A percentile compares a stretch with the other conserved stretches of the same genome.
phyloP scores from a whole-genome alignment of 768 basidiomycete species.

The Multifurca ochricompacta region DNA sequence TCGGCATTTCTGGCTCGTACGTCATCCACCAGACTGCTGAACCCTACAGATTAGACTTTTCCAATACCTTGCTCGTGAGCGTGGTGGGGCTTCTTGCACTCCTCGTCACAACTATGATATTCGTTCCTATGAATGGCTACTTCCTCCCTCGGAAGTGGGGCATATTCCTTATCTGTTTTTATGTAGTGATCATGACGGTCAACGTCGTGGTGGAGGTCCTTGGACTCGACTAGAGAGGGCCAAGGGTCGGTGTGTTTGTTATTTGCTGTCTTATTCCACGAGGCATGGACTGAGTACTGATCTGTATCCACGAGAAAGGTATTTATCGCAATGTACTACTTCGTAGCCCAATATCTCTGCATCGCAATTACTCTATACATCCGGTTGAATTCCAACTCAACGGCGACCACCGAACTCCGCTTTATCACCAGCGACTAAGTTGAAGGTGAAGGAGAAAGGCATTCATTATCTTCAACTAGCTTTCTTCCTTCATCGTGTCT shows the following conservation, averaged over 20 bases:
- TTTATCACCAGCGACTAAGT: conserved; percentile 13
- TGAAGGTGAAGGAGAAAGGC: background rate
- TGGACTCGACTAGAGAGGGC: conserved; percentile 1
- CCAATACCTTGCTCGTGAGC: conserved; percentile 78
- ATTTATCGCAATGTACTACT: conserved; percentile 2
- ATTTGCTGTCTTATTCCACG: background rate
- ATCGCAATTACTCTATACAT: background rate
- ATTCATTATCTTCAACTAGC: conserved; percentile 5
- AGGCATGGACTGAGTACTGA: background rate
- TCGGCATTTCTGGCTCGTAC: conserved; percentile 88
- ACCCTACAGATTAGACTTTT: conserved; percentile 71
- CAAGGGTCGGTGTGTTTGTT: conserved; percentile 3
- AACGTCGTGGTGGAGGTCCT: conserved; percentile 75
- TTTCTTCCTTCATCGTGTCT: conserved; percentile 1
- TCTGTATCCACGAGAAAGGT: background rate
- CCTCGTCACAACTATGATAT: conserved; percentile 65
- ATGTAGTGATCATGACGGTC: conserved; percentile 65
- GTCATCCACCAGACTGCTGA: conserved; percentile 57
- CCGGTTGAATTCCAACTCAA: conserved; percentile 11
- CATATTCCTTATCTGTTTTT: conserved; percentile 63
- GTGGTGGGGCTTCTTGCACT: conserved; percentile 72
- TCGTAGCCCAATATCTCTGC: conserved; percentile 2
- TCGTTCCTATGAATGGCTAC: conserved; percentile 82
- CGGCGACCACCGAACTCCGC: conserved; percentile 18
- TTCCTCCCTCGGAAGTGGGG: conserved; percentile 79